phyloP scores from a whole-genome alignment of 2,329 filamentous ascomycete species.

The Fusarium pseudonygamai region DNA sequence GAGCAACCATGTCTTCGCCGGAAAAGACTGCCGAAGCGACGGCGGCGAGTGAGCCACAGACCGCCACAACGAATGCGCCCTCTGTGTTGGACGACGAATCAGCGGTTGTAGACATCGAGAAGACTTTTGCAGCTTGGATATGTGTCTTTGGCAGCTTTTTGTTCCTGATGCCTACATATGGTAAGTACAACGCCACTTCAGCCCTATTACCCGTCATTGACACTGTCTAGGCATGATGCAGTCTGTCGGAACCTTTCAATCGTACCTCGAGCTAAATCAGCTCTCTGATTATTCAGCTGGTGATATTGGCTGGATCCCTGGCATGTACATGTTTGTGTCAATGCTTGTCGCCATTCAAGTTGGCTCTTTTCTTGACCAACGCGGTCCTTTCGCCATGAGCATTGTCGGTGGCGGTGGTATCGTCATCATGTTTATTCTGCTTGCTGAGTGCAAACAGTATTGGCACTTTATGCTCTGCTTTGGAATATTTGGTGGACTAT shows the following conservation, averaged over 20 bases:
- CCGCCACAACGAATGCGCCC: neutral
- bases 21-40: neutral
- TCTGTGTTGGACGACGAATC: neutral
- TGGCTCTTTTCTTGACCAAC: slow-evolving; percentile 3
- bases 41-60: neutral
- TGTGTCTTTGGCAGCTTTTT: slow-evolving; percentile 9
- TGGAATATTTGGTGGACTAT: neutral
- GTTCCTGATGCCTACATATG: slow-evolving; percentile 7
- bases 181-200: neutral
- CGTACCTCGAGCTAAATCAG: slow-evolving; percentile 14
- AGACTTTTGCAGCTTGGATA: neutral
- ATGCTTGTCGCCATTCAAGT: slow-evolving; percentile 9
- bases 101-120: neutral
- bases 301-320: slow-evolving; percentile 5
- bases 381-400: neutral
- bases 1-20: neutral
- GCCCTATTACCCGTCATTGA: neutral
- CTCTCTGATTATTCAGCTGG: slow-evolving; percentile 6
- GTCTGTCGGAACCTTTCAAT: slow-evolving; percentile 11
- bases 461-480: slow-evolving; percentile 14
- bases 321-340: slow-evolving; percentile 11
- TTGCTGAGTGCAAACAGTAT: slow-evolving; percentile 1
- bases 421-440: neutral
- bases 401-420: neutral
- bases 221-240: slow-evolving; percentile 8